phyloP scores from a whole-genome alignment of 2,329 filamentous ascomycete genomes.

The Zymoseptoria pseudotritici region DNA sequence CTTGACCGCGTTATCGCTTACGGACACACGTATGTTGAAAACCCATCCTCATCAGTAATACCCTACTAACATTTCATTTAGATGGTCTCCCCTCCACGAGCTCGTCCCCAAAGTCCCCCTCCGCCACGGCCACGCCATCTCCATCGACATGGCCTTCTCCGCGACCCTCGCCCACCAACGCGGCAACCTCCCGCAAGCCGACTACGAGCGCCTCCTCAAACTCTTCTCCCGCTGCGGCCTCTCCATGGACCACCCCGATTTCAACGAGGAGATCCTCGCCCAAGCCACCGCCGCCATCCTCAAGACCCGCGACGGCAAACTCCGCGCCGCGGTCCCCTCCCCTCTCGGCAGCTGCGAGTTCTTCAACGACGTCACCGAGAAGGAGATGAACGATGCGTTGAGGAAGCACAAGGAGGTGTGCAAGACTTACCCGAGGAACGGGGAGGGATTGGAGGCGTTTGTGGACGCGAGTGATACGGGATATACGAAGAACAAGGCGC shows the following conservation, averaged over 20 bases:
- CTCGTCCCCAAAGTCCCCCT: conserved; percentile 61
- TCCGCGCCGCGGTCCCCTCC: conserved; percentile 61
- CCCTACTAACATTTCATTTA: conserved; percentile 22
- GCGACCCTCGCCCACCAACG: conserved; percentile 59
- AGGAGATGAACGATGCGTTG: conserved; percentile 57
- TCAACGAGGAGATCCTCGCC: conserved; percentile 58
- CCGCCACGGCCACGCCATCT: conserved; percentile 66
- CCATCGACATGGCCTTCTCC: conserved; percentile 69
- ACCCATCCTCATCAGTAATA: no score
- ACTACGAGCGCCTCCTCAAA: conserved; percentile 56
- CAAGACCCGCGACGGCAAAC: conserved; percentile 61
- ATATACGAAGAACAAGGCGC: conserved; percentile 42
- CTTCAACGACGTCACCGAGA: conserved; percentile 56
- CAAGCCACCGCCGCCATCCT: conserved; percentile 62
- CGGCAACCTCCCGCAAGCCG: conserved; percentile 52
- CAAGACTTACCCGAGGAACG: conserved; percentile 55
- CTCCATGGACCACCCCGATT: conserved; percentile 63
- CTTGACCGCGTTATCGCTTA: conserved; percentile 67
- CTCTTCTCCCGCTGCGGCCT: conserved; percentile 64
- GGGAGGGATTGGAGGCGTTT: conserved; percentile 60
- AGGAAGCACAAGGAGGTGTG: conserved; percentile 57
- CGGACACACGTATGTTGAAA: conserved; percentile 57
- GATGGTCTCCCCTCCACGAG: conserved; percentile 66
- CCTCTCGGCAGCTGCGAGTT: conserved; percentile 62
- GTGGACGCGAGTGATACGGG: conserved; percentile 65